Conservation (phyloP, 192 early-diverging fungal genomes). For the Dispira simplex region DNA sequence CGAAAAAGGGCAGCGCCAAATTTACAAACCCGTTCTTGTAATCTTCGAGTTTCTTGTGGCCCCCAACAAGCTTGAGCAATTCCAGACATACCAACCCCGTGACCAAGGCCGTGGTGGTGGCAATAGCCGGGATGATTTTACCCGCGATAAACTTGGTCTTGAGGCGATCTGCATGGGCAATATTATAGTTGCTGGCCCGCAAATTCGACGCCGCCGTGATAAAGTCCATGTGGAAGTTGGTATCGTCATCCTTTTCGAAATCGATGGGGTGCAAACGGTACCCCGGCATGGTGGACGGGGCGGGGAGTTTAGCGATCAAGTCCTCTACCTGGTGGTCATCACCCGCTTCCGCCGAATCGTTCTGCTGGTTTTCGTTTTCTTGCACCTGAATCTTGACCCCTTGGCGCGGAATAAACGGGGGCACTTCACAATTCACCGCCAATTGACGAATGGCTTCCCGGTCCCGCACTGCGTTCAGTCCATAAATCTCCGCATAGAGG, state of each 20-base stretch:
- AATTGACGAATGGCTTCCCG: slow-evolving; percentile 45
- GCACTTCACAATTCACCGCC: slow-evolving; percentile 45
- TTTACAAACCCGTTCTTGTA: slow-evolving; percentile 99
- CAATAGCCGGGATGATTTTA: slow-evolving; percentile 84
- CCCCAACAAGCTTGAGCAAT: slow-evolving; percentile 86
- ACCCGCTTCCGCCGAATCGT: slow-evolving; percentile 30
- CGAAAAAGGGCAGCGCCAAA: slow-evolving; percentile 96
- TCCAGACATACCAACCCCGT: slow-evolving; percentile 96
- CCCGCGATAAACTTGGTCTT: slow-evolving; percentile 83
- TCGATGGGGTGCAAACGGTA: slow-evolving; percentile 79
- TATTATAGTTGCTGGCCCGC: slow-evolving; percentile 70
- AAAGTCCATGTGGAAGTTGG: slow-evolving; percentile 99
- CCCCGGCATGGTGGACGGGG: slow-evolving; percentile 63
- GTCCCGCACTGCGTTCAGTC: slow-evolving; percentile 71
- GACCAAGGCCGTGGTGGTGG: slow-evolving; percentile 90
- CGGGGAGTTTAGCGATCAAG: slow-evolving; percentile 52
- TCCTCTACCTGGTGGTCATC: slow-evolving; percentile 37
- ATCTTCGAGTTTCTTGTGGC: slow-evolving; percentile 69
- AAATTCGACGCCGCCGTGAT: slow-evolving; percentile 95
- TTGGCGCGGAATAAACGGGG: slow-evolving; percentile 70
- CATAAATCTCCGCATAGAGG: slow-evolving; percentile 93
- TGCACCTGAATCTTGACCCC: slow-evolving; percentile 95
- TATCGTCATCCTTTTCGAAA: slow-evolving; percentile 99
- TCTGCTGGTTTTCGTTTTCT: slow-evolving; percentile 54
- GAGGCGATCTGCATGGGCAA: slow-evolving; percentile 54